These are phyloP conservation scores for Aeschynomene evenia DNA, from an alignment of 306 rosid species.

Conservation along the genomic window DNA sequence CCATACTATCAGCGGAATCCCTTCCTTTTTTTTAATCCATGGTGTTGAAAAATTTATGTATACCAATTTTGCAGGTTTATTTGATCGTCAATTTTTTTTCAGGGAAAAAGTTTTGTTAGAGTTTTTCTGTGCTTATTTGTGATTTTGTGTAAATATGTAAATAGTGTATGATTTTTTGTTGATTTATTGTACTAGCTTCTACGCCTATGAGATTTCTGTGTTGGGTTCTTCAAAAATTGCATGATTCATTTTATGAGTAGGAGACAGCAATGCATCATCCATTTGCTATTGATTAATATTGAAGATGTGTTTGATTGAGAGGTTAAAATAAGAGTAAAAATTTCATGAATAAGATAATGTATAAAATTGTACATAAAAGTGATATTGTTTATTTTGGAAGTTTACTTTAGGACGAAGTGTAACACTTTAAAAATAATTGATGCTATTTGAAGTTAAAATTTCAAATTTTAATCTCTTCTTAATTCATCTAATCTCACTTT, in stretches of 20 bases:
- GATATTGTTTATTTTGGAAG: too few species aligned
- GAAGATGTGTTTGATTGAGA: too few species aligned
- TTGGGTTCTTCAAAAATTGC: background rate
- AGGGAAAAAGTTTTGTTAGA: background rate
- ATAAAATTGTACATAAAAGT: too few species aligned
- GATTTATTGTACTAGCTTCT: background rate
- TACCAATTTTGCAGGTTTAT: constrained; percentile 33
- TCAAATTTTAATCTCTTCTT: too few species aligned
- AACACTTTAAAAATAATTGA: too few species aligned
- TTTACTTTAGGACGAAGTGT: too few species aligned
- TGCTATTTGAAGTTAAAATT: too few species aligned
- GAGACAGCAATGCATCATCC: background rate
- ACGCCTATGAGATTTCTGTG: background rate
- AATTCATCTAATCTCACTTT: too few species aligned
- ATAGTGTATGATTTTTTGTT: background rate
- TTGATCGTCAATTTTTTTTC: background rate
- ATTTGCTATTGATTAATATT: background rate
- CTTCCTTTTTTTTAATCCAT: constrained; percentile 11
- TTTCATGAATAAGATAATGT: too few species aligned
- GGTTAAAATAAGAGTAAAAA: too few species aligned
- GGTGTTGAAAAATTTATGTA: constrained; percentile 6
- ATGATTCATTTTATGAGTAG: background rate
- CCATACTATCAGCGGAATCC: constrained; percentile 14
- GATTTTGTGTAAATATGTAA: constrained; percentile 29
- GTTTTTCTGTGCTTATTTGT: background rate